Evolutionary conservation across 2,329 filamentous ascomycete genomes (phyloP).

Genomic region (Talaromyces piceae): DNA sequence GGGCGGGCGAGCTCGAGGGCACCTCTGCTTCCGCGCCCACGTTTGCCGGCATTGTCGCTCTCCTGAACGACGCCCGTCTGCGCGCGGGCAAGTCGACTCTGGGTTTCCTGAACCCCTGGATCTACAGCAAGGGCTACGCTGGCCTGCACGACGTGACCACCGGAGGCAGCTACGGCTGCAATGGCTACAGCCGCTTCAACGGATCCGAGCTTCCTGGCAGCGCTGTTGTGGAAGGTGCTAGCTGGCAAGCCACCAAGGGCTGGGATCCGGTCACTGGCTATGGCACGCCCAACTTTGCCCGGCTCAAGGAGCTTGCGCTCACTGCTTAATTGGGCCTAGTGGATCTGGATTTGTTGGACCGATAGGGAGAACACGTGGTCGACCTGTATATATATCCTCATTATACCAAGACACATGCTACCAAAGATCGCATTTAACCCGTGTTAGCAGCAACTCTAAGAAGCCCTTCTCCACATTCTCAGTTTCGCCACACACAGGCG

Average conservation of each 20-base stretch:
- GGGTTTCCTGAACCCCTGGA: conserved; percentile 46
- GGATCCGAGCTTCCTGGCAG: background rate
- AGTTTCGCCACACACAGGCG: too few relatives aligned
- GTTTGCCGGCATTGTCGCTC: conserved; percentile 22
- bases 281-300: conserved; percentile 25
- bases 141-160: conserved; percentile 38
- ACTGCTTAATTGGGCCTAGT: background rate
- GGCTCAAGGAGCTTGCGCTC: conserved; percentile 19
- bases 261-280: conserved; percentile 28
- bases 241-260: conserved; percentile 21
- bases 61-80: conserved; percentile 50
- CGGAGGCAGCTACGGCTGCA: conserved; percentile 24
- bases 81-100: conserved; percentile 41
- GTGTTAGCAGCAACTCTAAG: too few relatives aligned
- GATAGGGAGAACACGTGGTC: background rate
- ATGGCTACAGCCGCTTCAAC: background rate
- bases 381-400: background rate
- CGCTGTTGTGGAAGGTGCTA: conserved; percentile 12
- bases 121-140: conserved; percentile 26
- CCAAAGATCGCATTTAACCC: too few relatives aligned
- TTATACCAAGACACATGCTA: too few relatives aligned
- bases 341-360: background rate
- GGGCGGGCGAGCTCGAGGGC: conserved; percentile 18
- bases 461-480: too few relatives aligned
- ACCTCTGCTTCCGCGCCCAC: conserved; percentile 22